Evolutionary conservation across 306 rosid species (phyloP), one percentile per base, ranked within the genome.

Genomic region (Malus sieversii): DNA sequence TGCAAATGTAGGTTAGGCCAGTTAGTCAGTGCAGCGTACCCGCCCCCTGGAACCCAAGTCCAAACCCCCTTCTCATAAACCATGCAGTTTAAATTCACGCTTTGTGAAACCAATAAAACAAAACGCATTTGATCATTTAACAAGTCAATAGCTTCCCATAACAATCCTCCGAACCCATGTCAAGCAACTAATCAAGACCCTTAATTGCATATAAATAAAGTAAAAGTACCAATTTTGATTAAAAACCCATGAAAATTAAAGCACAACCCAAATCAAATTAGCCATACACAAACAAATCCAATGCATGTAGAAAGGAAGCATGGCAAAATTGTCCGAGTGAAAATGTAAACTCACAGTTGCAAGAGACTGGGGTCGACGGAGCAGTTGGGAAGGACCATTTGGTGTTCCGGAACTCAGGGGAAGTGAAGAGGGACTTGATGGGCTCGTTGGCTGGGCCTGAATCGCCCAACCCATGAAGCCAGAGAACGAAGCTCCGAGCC

Each of bases 371-470:
- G 93, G 73, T 82, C 85, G 72, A 48, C 60, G 98, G 97, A 45
- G 97, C 96, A 57, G 95, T 87, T 72, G 98, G 98, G 79, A 95
- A 94, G 61, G 87, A 81, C 98, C 97, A 95, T 59, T 74, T 79
- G 45, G 98, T 77, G 87, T 69, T 80, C 42, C 66, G 66, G 71
- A 71, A 95, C 92, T 80, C 83, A 66, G 29, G 95, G 52, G 98
- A 92, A 74, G 92, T 84, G 96, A 95, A 95, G 30, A 90, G 73
- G 42, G 82, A 78, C 81, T 81, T 92, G 77, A 94, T 90, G 79
- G 97, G 95, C 82, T 94, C 93, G 77, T 94, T 94, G 71, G 97
- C 90, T 8, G 97, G 95, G 75, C 97, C 98, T 2, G 97, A 94
- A 78, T 94, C 97, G 22, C 97, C 97, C 35, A 87, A 60, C 53